Evolutionary conservation across 805 yeast genomes (phyloP), one percentile per base, ranked within the genome.

Genomic region (Lachancea thermotolerans): DNA sequence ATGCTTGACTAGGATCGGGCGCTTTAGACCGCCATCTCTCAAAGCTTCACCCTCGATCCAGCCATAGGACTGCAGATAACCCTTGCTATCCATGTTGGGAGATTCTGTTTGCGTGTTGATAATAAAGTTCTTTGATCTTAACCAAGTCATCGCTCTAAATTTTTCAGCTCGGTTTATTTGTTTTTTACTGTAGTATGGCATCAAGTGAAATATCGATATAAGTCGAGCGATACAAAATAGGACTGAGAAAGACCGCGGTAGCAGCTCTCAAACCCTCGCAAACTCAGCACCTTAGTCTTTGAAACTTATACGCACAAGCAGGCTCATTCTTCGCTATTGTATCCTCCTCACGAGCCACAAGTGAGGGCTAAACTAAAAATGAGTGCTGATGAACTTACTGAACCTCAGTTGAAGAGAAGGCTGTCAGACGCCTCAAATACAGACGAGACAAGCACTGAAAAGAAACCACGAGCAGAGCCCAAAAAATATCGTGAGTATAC

Each of bases 21-120:
- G 86, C 55, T 75, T 79, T 42, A 91, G 64, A 0, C 96, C 95
- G 2, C 95, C 96, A 37, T 73, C 64, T 50, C 74, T 78, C 31
- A 91, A 68, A 0, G 95, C 95, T 53, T 88, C 86, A 1, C 99
- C 99, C 53, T 87, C 91, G 45, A 72, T 72, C 99, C 99, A 91
- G 15, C 98, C 98, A 57, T 76, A 88, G 1, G 85, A 77, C 57
- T 75, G 69, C 51, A 91, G 67, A 60, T 91, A 93, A 44, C 67
- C 74, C 43, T 74, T 74, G 34, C 95, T 79, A 63, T 93, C 80
- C 95, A 90, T 89, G 9, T 9, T 8, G 11, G 2, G 27, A 8
- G 37, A 8, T 36, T 55, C 9, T 67, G 86, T 52, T 15, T 39
- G 34, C 29, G 33, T 28, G 33, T 29, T 35, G 15, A 16, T 37